A percentile compares a stretch with the other conserved stretches of the same genome.
These are phyloP conservation scores for Coprinopsis strossmayeri DNA, from an alignment of 768 basidiomycete species.

Conservation along the genomic window DNA sequence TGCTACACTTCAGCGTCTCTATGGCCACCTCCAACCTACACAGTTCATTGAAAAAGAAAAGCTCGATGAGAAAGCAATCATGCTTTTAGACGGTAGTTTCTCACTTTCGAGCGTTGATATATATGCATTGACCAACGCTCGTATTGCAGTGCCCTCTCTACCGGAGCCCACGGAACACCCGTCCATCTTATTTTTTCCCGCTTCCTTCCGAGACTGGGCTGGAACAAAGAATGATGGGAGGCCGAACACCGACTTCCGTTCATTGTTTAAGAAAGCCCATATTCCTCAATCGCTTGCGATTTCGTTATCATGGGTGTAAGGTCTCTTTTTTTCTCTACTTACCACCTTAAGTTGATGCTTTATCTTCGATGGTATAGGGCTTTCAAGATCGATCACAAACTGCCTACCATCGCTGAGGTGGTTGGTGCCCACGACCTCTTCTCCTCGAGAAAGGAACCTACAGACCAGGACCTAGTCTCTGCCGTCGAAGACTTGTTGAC, in stretches of 20 bases:
- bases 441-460: not conserved
- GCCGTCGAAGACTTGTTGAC: not conserved
- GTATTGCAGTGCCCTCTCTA: conserved; percentile 44
- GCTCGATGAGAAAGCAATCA: conserved; percentile 36
- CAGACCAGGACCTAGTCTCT: not conserved
- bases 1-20: conserved; percentile 26
- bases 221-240: not conserved
- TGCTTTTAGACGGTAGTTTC: no score
- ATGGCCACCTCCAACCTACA: conserved; percentile 37
- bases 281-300: conserved; percentile 53
- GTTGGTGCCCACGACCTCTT: not conserved
- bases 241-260: conserved; percentile 20
- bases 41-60: conserved; percentile 53
- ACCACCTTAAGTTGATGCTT: no score
- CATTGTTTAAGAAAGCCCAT: conserved; percentile 35
- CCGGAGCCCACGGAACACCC: conserved; percentile 39
- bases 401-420: not conserved
- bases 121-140: not conserved
- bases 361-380: no score
- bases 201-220: not conserved
- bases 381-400: not conserved
- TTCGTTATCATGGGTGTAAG: conserved; percentile 64
- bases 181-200: not conserved
- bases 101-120: not conserved
- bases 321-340: not conserved